phyloP scores from a whole-genome alignment of 768 basidiomycete species.

The Cytidiella melzeri region DNA sequence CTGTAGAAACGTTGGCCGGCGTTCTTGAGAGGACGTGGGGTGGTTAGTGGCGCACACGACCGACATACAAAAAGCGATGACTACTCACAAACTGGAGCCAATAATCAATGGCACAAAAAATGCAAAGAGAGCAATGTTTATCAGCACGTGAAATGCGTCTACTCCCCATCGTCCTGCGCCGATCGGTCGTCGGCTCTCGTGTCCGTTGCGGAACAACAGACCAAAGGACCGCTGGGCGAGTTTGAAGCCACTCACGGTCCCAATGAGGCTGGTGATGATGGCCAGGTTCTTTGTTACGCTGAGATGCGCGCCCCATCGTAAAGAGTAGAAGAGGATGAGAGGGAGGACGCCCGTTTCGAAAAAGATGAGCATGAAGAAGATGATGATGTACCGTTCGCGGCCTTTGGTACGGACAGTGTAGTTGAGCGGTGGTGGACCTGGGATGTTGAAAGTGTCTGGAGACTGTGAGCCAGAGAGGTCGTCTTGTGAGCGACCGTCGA shows the following conservation, averaged over 20 bases:
- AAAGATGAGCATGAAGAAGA: constrained; percentile 25
- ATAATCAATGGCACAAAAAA: constrained; percentile 27
- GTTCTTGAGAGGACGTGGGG: constrained; percentile 10
- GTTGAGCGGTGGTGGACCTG: constrained; percentile 21
- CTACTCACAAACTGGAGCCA: constrained; percentile 25
- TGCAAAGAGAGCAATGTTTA: constrained; percentile 18
- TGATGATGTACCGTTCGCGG: constrained; percentile 20
- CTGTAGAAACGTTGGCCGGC: constrained; percentile 20
- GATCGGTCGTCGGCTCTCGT: constrained; percentile 21
- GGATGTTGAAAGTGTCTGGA: not conserved
- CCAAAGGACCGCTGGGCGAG: constrained; percentile 21
- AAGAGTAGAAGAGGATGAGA: constrained; percentile 26
- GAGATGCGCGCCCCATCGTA: constrained; percentile 26
- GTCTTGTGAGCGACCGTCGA: not conserved
- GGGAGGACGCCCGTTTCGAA: constrained; percentile 26
- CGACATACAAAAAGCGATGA: too few relatives aligned
- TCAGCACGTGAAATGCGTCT: constrained; percentile 21
- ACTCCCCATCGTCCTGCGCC: constrained; percentile 24
- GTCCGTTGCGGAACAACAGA: constrained; percentile 20
- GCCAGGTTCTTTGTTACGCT: constrained; percentile 25
- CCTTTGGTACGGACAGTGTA: constrained; percentile 19
- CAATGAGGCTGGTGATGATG: constrained; percentile 27
- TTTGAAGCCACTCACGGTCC: constrained; percentile 26
- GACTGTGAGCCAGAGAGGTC: not conserved
- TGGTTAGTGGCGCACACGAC: too few relatives aligned